Percentiles rank a stretch among this genome's conserved stretches.
phyloP scores from a whole-genome alignment of 2,329 filamentous ascomycete genomes.

The Penicillium psychrosexuale region DNA sequence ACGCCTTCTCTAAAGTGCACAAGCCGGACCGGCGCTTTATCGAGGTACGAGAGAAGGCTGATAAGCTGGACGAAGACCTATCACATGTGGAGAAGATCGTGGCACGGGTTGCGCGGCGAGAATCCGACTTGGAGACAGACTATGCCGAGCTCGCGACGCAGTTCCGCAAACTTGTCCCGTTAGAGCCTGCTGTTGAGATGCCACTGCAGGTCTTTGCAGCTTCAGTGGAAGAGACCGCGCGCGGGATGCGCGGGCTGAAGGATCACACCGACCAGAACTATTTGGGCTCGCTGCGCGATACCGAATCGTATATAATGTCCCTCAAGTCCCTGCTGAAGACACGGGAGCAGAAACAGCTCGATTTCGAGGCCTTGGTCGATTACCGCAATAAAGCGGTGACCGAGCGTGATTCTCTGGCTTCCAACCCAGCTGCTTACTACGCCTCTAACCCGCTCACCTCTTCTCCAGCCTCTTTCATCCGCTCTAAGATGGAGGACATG shows the following conservation, averaged over 20 bases:
- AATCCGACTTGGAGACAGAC: conserved; percentile 82
- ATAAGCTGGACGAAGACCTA: conserved; percentile 92
- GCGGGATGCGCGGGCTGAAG: conserved; percentile 74
- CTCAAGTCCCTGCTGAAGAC: conserved; percentile 86
- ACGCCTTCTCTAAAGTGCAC: conserved; percentile 94
- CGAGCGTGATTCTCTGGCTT: conserved; percentile 77
- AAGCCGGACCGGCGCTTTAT: conserved; percentile 93
- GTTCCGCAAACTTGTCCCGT: conserved; percentile 85
- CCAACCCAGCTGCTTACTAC: conserved; percentile 60
- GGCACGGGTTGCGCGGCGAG: conserved; percentile 79
- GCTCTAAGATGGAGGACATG: conserved; percentile 93
- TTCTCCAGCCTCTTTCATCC: conserved; percentile 81
- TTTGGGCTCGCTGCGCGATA: conserved; percentile 84
- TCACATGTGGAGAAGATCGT: conserved; percentile 95
- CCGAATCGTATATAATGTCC: conserved; percentile 89
- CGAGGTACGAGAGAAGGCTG: conserved; percentile 85
- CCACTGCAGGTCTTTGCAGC: conserved; percentile 82
- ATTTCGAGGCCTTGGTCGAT: conserved; percentile 93
- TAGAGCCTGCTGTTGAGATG: conserved; percentile 82
- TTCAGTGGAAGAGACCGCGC: conserved; percentile 77
- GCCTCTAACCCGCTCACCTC: conserved; percentile 51
- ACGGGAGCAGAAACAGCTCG: conserved; percentile 94
- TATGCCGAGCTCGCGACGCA: conserved; percentile 87
- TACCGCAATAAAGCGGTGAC: conserved; percentile 87
- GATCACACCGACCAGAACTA: conserved; percentile 96